phyloP scores from a whole-genome alignment of 2,329 filamentous ascomycete genomes.

The Talaromyces pinophilus region DNA sequence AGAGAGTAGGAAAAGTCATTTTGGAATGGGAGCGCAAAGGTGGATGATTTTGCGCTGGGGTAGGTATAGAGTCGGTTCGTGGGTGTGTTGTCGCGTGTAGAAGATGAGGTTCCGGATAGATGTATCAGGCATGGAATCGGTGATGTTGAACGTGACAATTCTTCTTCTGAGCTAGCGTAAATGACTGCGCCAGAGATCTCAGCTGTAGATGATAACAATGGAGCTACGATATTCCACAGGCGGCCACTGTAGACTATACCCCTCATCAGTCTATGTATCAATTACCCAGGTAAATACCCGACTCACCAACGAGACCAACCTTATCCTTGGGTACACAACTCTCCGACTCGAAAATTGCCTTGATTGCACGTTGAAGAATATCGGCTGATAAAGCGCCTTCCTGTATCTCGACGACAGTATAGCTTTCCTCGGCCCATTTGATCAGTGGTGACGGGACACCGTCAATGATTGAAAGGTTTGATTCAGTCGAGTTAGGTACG shows the following conservation, averaged over 20 bases:
- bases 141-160: neutral
- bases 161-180: neutral
- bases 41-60: slow-evolving; percentile 44
- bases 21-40: slow-evolving; percentile 56
- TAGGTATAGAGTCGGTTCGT: slow-evolving; percentile 35
- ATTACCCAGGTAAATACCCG: neutral
- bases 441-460: slow-evolving; percentile 57
- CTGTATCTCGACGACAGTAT: slow-evolving; percentile 60
- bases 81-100: neutral
- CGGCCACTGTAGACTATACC: neutral
- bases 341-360: slow-evolving; percentile 25
- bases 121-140: slow-evolving; percentile 2
- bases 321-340: slow-evolving; percentile 31
- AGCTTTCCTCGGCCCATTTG: slow-evolving; percentile 74
- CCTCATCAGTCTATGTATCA: neutral
- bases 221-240: slow-evolving; percentile 11
- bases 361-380: slow-evolving; percentile 28
- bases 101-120: slow-evolving; percentile 9
- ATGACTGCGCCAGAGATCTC: slow-evolving; percentile 4
- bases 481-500: slow-evolving; percentile 36
- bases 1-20: slow-evolving; percentile 54
- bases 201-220: neutral
- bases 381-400: slow-evolving; percentile 25
- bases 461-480: slow-evolving; percentile 36
- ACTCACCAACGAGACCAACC: slow-evolving; percentile 1